These are phyloP conservation scores for Silene conica DNA, from an alignment of 148 eudicot species.

Conservation along the genomic window DNA sequence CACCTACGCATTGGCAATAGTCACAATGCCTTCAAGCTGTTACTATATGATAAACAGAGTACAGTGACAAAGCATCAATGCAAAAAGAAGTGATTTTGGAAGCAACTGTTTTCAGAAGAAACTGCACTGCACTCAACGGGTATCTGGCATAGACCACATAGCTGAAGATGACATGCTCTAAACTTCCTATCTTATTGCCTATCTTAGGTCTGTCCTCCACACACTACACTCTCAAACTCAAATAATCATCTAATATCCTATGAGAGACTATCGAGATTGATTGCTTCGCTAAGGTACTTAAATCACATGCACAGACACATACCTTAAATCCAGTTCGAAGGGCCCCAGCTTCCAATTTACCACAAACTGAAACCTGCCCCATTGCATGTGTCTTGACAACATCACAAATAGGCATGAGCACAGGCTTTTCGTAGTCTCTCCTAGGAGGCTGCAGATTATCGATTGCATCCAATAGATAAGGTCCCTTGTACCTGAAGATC, in stretches of 20 bases:
- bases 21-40: background rate
- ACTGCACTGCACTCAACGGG: background rate
- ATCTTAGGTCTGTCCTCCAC: background rate
- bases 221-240: background rate
- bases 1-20: background rate
- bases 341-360: constrained; percentile 92
- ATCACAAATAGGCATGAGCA: constrained; percentile 88
- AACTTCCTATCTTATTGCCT: background rate
- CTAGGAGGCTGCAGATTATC: constrained; percentile 68
- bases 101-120: background rate
- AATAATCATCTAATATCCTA: background rate
- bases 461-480: constrained; percentile 69
- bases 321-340: constrained; percentile 80
- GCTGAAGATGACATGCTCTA: background rate
- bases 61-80: background rate
- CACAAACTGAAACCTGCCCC: constrained; percentile 76
- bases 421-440: constrained; percentile 80
- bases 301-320: constrained; percentile 15
- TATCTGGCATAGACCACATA: background rate
- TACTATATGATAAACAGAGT: background rate
- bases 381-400: constrained; percentile 65
- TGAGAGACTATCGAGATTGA: background rate
- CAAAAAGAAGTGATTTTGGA: background rate
- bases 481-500: constrained; percentile 73
- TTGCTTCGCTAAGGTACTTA: constrained; percentile 7